Evolutionary conservation across 495 filamentous ascomycete species (phyloP), one percentile per base, ranked within the genome.

Genomic region (Podospora pseudocomata): DNA sequence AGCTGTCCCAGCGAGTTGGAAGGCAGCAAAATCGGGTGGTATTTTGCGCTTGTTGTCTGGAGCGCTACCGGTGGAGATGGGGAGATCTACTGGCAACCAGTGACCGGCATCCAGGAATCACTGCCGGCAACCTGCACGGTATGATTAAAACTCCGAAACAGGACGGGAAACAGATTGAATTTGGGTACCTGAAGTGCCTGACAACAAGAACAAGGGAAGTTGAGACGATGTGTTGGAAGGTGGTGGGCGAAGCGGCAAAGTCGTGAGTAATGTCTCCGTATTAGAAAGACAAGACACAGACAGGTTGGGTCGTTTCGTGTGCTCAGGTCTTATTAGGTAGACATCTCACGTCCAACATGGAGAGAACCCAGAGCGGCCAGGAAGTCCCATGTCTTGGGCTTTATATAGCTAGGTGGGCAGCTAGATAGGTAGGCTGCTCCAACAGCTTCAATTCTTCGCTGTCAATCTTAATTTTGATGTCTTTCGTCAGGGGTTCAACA

Each of bases 1-100:
- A 66, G 56, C 27, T 54, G 55, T 74, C 68, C 73, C 74, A 65
- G 65, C 60, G 67, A 75, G 69, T 73, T 75, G 74, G 70, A 68
- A 58, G n/a, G 18, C 60, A 73, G 66, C 30, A 70, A 68, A 70
- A 67, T 64, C 60, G 58, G 72, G 34, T 65, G 55, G 34, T 23
- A 19, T 19, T 18, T 18, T 58, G 23, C 55, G 23, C n/a, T 19
- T 58, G 23, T 58, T 18, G n/a, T 58, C 18, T 26, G 55, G 7
- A 58, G 55, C 55, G 19, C 55, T 58, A 26, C n/a, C 23, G n/a
- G 55, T 58, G 55, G 55, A 58, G 55, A 58, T 26, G 39, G 39
- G 39, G 39, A 23, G 23, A 49, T 49, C 39, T 49, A 49, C 39
- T 49, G 39, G 39, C 39, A 49, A 49, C 39, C 39, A 49, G 39